phyloP scores from a whole-genome alignment of 768 basidiomycete genomes.

The Suillus decipiens region DNA sequence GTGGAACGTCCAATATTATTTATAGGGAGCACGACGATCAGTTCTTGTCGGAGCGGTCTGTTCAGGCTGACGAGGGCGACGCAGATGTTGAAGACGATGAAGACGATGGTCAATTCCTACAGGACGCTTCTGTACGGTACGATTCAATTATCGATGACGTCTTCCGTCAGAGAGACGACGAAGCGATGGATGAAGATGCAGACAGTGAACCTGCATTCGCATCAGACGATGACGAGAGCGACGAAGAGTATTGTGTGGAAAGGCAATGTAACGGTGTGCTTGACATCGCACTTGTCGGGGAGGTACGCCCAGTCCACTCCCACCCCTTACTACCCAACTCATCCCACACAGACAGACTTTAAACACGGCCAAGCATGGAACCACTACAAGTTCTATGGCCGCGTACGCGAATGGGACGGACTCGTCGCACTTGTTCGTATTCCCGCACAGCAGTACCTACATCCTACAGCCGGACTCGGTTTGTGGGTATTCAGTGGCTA shows the following conservation, averaged over 20 bases:
- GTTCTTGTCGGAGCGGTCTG: not conserved
- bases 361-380: constrained; percentile 51
- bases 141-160: not conserved
- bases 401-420: constrained; percentile 61
- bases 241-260: constrained; percentile 25
- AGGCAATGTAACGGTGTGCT: constrained; percentile 53
- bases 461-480: constrained; percentile 16
- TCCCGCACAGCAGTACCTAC: constrained; percentile 22
- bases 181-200: constrained; percentile 16
- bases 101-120: constrained; percentile 27
- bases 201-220: constrained; percentile 27
- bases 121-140: not conserved
- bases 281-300: constrained; percentile 64
- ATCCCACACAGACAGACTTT: constrained; percentile 44
- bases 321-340: not conserved
- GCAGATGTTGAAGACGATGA: constrained; percentile 13
- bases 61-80: not conserved
- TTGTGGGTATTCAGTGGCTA: constrained; percentile 67
- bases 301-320: constrained; percentile 38
- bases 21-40: constrained; percentile 16
- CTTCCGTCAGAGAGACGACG: constrained; percentile 5
- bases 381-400: constrained; percentile 49
- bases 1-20: constrained; percentile 30
- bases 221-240: constrained; percentile 21
- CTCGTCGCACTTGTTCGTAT: constrained; percentile 53